Conservation (phyloP, 371 early-diverging fungal genomes). For the Mycotypha africana region DNA sequence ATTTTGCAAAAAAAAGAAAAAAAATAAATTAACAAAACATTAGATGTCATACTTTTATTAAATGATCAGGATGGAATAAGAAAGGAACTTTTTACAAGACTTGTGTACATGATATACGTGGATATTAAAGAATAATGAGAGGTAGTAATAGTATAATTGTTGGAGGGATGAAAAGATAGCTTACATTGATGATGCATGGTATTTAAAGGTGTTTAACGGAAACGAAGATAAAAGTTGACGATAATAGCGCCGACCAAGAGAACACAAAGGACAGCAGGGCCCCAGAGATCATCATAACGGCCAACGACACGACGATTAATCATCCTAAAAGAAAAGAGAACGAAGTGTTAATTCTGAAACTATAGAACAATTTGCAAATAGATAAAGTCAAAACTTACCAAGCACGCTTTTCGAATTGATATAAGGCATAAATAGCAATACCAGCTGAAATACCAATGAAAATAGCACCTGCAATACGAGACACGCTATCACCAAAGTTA, state of each 20-base stretch:
- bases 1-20: too few species aligned
- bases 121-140: neutral
- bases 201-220: constrained; percentile 32
- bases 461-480: constrained; percentile 68
- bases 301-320: constrained; percentile 60
- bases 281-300: constrained; percentile 60
- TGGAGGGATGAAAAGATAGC: too few species aligned
- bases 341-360: too few species aligned
- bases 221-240: constrained; percentile 35
- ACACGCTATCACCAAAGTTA: constrained; percentile 79
- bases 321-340: constrained; percentile 40
- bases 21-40: too few species aligned
- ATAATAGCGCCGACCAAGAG: constrained; percentile 66
- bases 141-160: neutral
- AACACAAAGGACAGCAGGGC: constrained; percentile 85
- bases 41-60: too few species aligned
- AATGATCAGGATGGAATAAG: too few species aligned
- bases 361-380: constrained; percentile 15
- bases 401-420: constrained; percentile 90
- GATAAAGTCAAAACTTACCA: constrained; percentile 22
- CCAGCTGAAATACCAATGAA: constrained; percentile 55
- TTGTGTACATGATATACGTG: constrained; percentile 1
- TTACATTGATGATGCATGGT: too few species aligned
- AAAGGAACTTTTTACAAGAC: too few species aligned
- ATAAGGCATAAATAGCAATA: constrained; percentile 56